Conservation (phyloP, 1,139 yeast genomes). For the Debaryomycetaceae sp. region DNA sequence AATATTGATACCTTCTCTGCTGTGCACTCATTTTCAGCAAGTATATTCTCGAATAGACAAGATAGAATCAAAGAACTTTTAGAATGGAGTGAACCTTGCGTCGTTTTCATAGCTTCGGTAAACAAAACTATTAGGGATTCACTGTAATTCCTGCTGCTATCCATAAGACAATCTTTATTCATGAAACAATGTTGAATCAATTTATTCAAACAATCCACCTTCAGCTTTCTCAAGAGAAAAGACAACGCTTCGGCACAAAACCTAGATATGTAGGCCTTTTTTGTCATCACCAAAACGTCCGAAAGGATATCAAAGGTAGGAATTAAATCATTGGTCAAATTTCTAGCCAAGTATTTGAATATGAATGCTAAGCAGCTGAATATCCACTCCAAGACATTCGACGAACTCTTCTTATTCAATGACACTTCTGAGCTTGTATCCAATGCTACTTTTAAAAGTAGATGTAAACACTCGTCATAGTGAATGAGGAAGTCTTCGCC, state of each 20-base stretch:
- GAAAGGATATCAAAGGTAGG: constrained; percentile 66
- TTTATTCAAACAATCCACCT: constrained; percentile 40
- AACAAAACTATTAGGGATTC: constrained; percentile 60
- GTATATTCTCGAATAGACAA: constrained; percentile 37
- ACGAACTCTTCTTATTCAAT: constrained; percentile 42
- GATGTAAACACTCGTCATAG: constrained; percentile 50
- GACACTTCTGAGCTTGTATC: constrained; percentile 44
- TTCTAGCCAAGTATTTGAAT: constrained; percentile 78
- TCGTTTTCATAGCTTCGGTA: constrained; percentile 72
- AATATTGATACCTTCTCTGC: constrained; percentile 40
- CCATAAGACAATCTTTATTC: constrained; percentile 33
- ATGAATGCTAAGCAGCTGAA: constrained; percentile 84
- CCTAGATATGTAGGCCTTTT: constrained; percentile 64
- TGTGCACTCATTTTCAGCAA: constrained; percentile 15
- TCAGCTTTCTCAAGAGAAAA: constrained; percentile 71
- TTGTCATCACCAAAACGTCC: constrained; percentile 56
- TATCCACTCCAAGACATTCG: constrained; percentile 75
- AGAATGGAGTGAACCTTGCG: constrained; percentile 73
- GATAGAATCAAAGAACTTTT: constrained; percentile 52
- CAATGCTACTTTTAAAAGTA: constrained; percentile 52
- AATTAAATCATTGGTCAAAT: constrained; percentile 56
- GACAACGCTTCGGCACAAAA: constrained; percentile 92
- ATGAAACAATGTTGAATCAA: constrained; percentile 51
- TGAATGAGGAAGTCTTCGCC: constrained; percentile 86
- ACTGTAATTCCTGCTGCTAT: constrained; percentile 41